Percentiles rank a stretch among this genome's conserved stretches.
These are phyloP conservation scores for Rachicladosporium sp. DNA, from an alignment of 2,329 filamentous ascomycete genomes.

Conservation along the genomic window DNA sequence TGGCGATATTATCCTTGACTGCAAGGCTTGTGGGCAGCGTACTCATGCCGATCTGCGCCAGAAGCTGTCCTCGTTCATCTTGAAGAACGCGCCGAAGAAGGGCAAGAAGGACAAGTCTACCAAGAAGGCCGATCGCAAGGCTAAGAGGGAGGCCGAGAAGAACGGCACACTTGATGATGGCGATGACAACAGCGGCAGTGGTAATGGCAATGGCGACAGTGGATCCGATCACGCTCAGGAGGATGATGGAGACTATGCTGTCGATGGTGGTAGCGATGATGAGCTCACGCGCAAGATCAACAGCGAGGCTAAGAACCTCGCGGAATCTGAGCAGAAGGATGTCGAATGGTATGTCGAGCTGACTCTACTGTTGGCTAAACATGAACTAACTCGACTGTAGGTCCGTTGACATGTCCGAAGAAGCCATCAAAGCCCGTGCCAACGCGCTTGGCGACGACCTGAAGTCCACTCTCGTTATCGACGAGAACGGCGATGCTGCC, in stretches of 20 bases:
- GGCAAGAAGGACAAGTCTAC: conserved; percentile 93
- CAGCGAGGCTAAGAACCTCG: conserved; percentile 58
- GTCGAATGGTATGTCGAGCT: conserved; percentile 55
- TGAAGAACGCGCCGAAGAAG: conserved; percentile 91
- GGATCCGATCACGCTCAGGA: conserved; percentile 50
- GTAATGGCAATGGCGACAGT: conserved; percentile 51
- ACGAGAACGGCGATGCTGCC: conserved; percentile 61
- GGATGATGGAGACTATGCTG: conserved; percentile 52
- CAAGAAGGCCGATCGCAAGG: conserved; percentile 76
- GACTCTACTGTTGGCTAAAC: not conserved
- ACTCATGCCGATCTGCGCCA: conserved; percentile 82
- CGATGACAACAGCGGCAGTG: conserved; percentile 40
- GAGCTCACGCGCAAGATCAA: conserved; percentile 72
- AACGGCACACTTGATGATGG: conserved; percentile 37
- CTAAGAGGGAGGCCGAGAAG: conserved; percentile 59
- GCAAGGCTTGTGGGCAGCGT: conserved; percentile 95
- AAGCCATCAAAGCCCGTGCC: conserved; percentile 87
- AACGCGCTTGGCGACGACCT: conserved; percentile 88
- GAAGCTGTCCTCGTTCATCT: conserved; percentile 93
- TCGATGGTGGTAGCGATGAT: conserved; percentile 74
- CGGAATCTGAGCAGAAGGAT: conserved; percentile 58
- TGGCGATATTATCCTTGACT: conserved; percentile 81
- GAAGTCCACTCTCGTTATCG: conserved; percentile 59
- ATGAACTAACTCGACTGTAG: conserved; percentile 1
- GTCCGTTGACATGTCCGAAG: conserved; percentile 88